These are phyloP conservation scores for Penicillium sp. DNA, from an alignment of 2,329 filamentous ascomycete species.

Conservation along the genomic window DNA sequence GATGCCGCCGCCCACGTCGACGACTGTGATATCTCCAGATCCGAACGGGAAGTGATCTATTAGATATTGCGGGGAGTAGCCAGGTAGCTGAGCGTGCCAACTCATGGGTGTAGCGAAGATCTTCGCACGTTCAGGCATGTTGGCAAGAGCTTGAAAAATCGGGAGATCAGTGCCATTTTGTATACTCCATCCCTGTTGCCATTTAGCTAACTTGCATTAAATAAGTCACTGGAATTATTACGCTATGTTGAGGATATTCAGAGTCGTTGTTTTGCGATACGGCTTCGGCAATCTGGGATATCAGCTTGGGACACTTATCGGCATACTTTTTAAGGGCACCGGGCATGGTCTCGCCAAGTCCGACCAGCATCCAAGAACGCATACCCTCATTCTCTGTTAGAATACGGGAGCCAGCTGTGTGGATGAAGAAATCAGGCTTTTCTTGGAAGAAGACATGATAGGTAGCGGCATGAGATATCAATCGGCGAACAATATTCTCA, in stretches of 20 bases:
- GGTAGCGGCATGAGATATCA: constrained; percentile 9
- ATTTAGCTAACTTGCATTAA: not conserved
- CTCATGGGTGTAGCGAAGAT: constrained; percentile 5
- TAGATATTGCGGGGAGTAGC: constrained; percentile 3
- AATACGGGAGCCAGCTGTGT: constrained; percentile 12
- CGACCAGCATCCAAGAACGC: constrained; percentile 10
- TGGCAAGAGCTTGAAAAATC: constrained; percentile 5
- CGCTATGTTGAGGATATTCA: constrained; percentile 6
- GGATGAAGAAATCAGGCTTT: constrained; percentile 10
- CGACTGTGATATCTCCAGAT: constrained; percentile 30
- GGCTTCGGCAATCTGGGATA: constrained; percentile 4
- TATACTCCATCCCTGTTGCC: constrained; percentile 7
- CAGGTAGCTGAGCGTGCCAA: constrained; percentile 5
- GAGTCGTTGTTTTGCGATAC: constrained; percentile 1
- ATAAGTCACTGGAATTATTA: not conserved
- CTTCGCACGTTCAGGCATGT: constrained; percentile 7
- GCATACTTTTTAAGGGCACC: constrained; percentile 7
- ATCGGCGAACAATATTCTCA: constrained; percentile 8
- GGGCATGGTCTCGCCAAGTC: constrained; percentile 9
- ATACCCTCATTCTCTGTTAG: constrained; percentile 14
- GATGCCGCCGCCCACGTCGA: constrained; percentile 39
- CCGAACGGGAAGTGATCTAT: constrained; percentile 4
- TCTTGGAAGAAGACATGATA: constrained; percentile 12
- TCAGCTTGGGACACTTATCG: not conserved
- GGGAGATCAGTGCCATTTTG: constrained; percentile 6